These are phyloP conservation scores for Rhodotorula sp. DNA, from an alignment of 1,284 basidiomycete species.

Conservation along the genomic window DNA sequence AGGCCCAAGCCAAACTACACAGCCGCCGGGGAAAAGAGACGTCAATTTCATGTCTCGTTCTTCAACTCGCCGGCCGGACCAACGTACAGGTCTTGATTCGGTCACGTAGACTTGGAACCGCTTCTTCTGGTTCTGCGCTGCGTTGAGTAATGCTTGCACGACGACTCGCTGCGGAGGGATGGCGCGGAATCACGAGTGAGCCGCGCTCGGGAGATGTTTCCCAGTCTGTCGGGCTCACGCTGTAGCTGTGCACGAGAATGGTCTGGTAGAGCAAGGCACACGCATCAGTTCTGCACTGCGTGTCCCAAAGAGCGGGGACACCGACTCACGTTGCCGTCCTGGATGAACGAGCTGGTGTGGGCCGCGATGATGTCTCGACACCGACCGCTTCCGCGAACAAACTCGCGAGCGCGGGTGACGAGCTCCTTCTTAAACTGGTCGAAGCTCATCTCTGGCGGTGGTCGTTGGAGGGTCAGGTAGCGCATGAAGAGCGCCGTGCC, in stretches of 20 bases:
- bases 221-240: conserved; percentile 24
- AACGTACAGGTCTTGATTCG: conserved; percentile 80
- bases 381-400: conserved; percentile 47
- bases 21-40: neutral
- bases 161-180: conserved; percentile 87
- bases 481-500: conserved; percentile 86
- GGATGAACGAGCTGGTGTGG: conserved; percentile 85
- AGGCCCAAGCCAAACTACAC: conserved; percentile 58
- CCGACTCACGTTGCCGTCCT: conserved; percentile 73
- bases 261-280: conserved; percentile 15
- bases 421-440: conserved; percentile 75
- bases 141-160: conserved; percentile 80
- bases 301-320: neutral
- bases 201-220: neutral
- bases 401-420: conserved; percentile 68
- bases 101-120: conserved; percentile 97
- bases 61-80: neutral
- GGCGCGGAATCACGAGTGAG: neutral
- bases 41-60: no score
- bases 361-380: conserved; percentile 88
- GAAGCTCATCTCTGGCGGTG: conserved; percentile 59
- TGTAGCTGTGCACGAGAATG: conserved; percentile 35
- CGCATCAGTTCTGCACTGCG: neutral
- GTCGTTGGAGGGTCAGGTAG: conserved; percentile 68
- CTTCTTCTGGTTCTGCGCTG: conserved; percentile 77